These are phyloP conservation scores for Diddensiella santjacobensis DNA, from an alignment of 805 yeast genomes.

Conservation along the genomic window DNA sequence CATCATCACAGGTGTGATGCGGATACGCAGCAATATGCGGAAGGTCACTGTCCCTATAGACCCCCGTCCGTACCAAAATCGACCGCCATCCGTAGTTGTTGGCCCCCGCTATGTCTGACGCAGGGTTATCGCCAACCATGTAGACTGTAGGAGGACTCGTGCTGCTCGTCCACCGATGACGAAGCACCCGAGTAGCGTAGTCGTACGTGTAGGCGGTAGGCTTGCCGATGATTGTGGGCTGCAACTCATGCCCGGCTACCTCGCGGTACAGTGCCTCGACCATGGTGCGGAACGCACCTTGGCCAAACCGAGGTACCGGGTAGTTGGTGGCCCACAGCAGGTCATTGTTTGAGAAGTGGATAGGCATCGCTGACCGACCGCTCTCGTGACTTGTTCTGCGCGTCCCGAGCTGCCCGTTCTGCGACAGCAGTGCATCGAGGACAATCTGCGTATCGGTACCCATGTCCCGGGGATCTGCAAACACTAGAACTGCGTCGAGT, in stretches of 20 bases:
- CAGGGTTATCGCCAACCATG: slow-evolving; percentile 98
- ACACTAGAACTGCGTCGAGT: slow-evolving; percentile 75
- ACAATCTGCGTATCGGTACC: slow-evolving; percentile 80
- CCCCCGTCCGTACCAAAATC: slow-evolving; percentile 83
- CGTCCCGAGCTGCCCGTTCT: slow-evolving; percentile 64
- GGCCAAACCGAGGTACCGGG: slow-evolving; percentile 76
- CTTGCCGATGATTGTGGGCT: slow-evolving; percentile 68
- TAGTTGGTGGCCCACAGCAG: slow-evolving; percentile 86
- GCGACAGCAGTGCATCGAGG: slow-evolving; percentile 62
- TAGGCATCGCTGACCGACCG: slow-evolving; percentile 45
- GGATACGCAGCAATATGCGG: slow-evolving; percentile 40
- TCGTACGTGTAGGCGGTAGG: slow-evolving; percentile 78
- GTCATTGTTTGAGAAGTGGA: slow-evolving; percentile 78
- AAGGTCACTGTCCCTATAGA: slow-evolving; percentile 57
- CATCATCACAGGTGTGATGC: slow-evolving; percentile 48
- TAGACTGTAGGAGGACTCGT: slow-evolving; percentile 41
- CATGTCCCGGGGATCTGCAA: slow-evolving; percentile 87
- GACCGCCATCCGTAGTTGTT: slow-evolving; percentile 85
- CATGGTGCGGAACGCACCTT: slow-evolving; percentile 75
- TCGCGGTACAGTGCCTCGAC: slow-evolving; percentile 58
- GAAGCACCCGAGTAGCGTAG: slow-evolving; percentile 71
- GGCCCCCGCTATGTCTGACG: slow-evolving; percentile 88
- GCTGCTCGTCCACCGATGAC: slow-evolving; percentile 38
- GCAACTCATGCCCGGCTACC: slow-evolving; percentile 49
- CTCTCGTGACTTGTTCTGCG: slow-evolving; percentile 32